These are phyloP conservation scores for Globisporangium alternatum DNA, from an alignment of 352 stramenopile species.

Conservation along the genomic window DNA sequence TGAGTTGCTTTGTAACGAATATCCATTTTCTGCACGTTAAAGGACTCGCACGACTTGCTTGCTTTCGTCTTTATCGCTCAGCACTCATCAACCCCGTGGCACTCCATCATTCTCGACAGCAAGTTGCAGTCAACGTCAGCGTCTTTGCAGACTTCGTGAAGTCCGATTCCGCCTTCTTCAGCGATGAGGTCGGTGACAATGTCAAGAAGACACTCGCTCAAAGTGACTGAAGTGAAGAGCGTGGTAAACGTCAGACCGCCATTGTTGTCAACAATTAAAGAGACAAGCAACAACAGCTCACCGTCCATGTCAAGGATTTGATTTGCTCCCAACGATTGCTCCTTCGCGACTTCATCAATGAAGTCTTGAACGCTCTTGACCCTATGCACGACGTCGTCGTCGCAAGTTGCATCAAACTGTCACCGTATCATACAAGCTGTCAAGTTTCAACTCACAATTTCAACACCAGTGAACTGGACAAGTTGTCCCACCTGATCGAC, in stretches of 20 bases:
- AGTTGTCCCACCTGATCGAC: slow-evolving; percentile 10
- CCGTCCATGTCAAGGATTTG: slow-evolving; percentile 18
- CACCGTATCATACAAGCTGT: background rate
- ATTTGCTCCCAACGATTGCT: background rate
- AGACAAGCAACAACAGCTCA: background rate
- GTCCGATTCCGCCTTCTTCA: slow-evolving; percentile 19
- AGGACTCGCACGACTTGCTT: background rate
- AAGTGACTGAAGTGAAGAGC: slow-evolving; percentile 5
- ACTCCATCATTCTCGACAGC: slow-evolving; percentile 12
- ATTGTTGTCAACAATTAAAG: background rate
- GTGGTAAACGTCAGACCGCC: background rate
- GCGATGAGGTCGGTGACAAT: slow-evolving; percentile 20
- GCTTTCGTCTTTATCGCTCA: background rate
- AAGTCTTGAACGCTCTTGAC: slow-evolving; percentile 18
- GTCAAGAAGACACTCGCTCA: slow-evolving; percentile 22
- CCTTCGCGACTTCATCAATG: slow-evolving; percentile 9
- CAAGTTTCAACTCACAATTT: background rate
- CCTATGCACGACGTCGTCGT: slow-evolving; percentile 8
- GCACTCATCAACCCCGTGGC: slow-evolving; percentile 8
- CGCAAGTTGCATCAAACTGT: slow-evolving; percentile 6
- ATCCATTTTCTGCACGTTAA: slow-evolving; percentile 17
- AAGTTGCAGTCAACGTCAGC: slow-evolving; percentile 13
- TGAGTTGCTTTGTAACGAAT: slow-evolving; percentile 21
- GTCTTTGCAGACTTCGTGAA: slow-evolving; percentile 12
- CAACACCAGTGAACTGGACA: background rate